Conservation (phyloP, 208 protist species). For the Trypanosoma cruzi region DNA sequence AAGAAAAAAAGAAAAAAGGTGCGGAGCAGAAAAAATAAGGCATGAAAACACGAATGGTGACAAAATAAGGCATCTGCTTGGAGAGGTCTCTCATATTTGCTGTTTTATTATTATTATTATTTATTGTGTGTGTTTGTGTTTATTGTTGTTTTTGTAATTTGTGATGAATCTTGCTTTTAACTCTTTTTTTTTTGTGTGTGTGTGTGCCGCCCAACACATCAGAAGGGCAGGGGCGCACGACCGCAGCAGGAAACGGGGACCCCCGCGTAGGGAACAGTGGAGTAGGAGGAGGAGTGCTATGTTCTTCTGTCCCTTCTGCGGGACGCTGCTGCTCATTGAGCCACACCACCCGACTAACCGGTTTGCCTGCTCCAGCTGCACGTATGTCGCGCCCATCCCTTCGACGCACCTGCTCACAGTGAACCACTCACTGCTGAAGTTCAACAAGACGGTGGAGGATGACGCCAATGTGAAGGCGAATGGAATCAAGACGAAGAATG, state of each 20-base stretch:
- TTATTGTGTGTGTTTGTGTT: no score
- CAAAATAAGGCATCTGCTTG: neutral
- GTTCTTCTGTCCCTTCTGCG: conserved; percentile 93
- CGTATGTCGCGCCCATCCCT: conserved; percentile 55
- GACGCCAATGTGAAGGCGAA: neutral
- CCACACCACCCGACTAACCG: conserved; percentile 36
- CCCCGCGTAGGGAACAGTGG: neutral
- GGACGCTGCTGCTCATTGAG: conserved; percentile 77
- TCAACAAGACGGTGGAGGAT: conserved; percentile 50
- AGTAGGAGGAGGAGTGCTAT: conserved; percentile 30
- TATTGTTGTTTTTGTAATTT: no score
- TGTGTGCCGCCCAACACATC: no score
- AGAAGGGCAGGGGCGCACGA: no score
- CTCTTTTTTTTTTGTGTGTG: no score
- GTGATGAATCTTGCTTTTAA: no score
- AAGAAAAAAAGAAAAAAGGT: conserved; percentile 5
- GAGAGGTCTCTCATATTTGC: neutral
- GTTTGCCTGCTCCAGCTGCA: conserved; percentile 75
- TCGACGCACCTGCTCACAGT: conserved; percentile 41
- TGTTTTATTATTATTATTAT: no score
- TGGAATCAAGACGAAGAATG: conserved; percentile 34
- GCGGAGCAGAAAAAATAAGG: neutral
- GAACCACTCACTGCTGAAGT: conserved; percentile 55
- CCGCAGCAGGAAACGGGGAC: neutral
- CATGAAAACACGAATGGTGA: neutral